Evolutionary conservation across 805 yeast genomes (phyloP), one percentile per base, ranked within the genome.

Genomic region (Lipomyces orientalis): DNA sequence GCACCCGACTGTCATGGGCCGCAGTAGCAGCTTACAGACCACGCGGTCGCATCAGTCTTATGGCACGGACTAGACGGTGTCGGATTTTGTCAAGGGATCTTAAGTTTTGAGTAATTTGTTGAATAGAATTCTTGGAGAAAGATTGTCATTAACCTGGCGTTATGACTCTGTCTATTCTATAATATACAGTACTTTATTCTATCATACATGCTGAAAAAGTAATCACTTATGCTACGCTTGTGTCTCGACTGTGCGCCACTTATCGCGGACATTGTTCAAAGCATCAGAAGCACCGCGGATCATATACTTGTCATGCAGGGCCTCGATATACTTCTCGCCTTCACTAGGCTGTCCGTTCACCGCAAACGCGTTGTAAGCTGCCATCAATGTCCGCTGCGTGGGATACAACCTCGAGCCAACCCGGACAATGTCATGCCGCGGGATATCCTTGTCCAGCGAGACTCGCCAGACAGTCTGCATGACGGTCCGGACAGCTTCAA

Each of bases 401-500:
- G 71, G 71, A 43, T 59, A 65, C 33, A 63, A 60, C 43, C 62
- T 33, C 19, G 66, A 22, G 1, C 66, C 65, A n/a, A n/a, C 10
- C 34, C 25, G 34, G 14, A 54, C 29, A 25, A n/a, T 10, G 29
- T 54, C 61, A 22, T 22, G 25, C 54, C 6, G 5, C 39, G 51
- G 16, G 8, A 12, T 59, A 8, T 22, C 7, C 4, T 58, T 56
- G 54, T 57, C 55, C 22, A 69, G 67, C 2, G 55, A n/a, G 8
- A 73, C 62, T 19, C 73, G 72, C 81, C 81, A 79, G 5, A 76
- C 65, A 35, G 70, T 70, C 16, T 63, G 56, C 12, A 77, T 52
- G 10, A 78, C 68, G 37, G 69, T 61, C 37, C 65, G 56, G 33
- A 73, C 71, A 7, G 64, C 68, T 6, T 46, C 73, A 31, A 77